Base-by-base conservation (phyloP, 352 stramenopile genomes). In the Halophytophthora polymorphica region DNA sequence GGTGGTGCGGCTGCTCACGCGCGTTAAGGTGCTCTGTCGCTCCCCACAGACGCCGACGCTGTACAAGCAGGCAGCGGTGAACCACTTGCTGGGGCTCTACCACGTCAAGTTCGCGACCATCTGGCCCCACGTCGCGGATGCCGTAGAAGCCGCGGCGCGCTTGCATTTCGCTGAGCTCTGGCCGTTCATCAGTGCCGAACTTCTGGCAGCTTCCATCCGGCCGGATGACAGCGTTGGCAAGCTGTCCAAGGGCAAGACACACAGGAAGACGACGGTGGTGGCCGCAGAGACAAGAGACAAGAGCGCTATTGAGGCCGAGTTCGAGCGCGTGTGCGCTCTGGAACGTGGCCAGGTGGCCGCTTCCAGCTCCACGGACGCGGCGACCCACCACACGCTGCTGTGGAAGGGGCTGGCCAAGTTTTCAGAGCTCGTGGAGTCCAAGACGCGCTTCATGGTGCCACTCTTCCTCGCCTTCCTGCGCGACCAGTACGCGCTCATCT, bases 61-160 rank as follows among this genome's bases (percentile, higher is more conserved):
- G 10, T 91, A 93, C 73, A 93, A 94, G 66, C 68, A 78, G 23
- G 50, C 91, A 21, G 81, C 84, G 2, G 61, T 88, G 23, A 78
- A 86, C 39, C 82, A 91, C 17, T 58, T 94, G 22, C 68, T 93
- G 31, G 86, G 86, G 45, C 56, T 94, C 17, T 93, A 89, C 61
- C 84, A 96, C 51, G 82, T 96, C 50, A 96, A 96, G 56, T 93
- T 94, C 47, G 77, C 86, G 7, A 90, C 80, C 4, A 78, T 96
- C 55, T 96, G 86, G 86, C 50, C 80, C 10, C 86, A 95, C 36
- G 63, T 95, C 19, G 64, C 82, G 0, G 77, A 90, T 19, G 80
- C 81, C 1, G 62, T 95, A 29, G 81, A 88, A 15, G 67, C 75
- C 28, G 66, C 77, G 12, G 64, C 75, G 6, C 50, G 66, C 14